Base-by-base conservation (phyloP, 2,329 filamentous ascomycete genomes). In the Xylaria digitata region DNA sequence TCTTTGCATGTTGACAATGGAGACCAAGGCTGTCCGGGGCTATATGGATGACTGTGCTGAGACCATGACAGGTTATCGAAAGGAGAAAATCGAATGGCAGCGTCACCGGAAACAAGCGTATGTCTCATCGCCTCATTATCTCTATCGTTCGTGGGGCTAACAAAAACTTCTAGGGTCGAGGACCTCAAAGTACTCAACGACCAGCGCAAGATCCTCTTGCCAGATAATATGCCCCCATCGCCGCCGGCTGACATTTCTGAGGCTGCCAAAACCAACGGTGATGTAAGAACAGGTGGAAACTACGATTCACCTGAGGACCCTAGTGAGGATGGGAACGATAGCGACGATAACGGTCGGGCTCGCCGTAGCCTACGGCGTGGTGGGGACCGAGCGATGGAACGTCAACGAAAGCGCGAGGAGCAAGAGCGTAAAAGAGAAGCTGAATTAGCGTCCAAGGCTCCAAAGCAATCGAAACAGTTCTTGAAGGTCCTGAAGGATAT, bases 81-180 rank as follows among this genome's bases (percentile, higher is more conserved):
- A 99, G 79, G 92, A 96, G 77, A 97, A 97, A 82, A 97, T 97
- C 68, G 93, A 97, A 71, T 91, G 89, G 80, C 95, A 98, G 80
- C 88, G 94, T 71, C 88, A 92, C 72, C 89, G 92, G 70, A 90
- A 90, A 72, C 84, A 87, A 78, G 82, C 84, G 87, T 90, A 82
- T 79, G 87, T 85, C 11, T 56, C 26, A 43, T 6, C 49, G 30
- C 15, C 8, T 57, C 37, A 5, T 46, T 19, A 0, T 21, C 30
- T 32, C 13, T 5, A 45, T 57, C 8, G 3, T 21, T 19, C 52
- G 50, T 6, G 13, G 7, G 37, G 43, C 66, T 66, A 54, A 68
- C 45, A 19, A 74, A 74, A 30, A 11, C 52, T 34, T 37, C 40
- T 67, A 93, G 91, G 7, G 81, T 90, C 42, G 90, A 94, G 77